phyloP scores from a whole-genome alignment of 2,329 filamentous ascomycete genomes.

The Tolypocladium album region DNA sequence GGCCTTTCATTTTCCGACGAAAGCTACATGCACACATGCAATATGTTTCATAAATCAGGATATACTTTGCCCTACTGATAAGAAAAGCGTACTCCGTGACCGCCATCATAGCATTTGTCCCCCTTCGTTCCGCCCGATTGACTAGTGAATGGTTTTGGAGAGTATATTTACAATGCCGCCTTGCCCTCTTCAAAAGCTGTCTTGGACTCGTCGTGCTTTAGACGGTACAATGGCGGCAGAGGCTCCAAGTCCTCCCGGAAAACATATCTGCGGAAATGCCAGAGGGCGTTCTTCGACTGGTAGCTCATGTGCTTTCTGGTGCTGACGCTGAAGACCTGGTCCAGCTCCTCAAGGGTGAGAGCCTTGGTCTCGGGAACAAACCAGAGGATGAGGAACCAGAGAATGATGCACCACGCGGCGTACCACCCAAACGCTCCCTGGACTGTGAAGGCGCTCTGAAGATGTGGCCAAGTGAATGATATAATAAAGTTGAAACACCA shows the following conservation, averaged over 20 bases:
- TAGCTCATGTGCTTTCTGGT: constrained; percentile 28
- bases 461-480: constrained; percentile 19
- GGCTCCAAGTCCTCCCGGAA: constrained; percentile 7
- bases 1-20: too few relatives aligned
- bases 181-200: neutral
- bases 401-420: constrained; percentile 33
- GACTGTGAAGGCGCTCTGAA: constrained; percentile 18
- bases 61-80: neutral
- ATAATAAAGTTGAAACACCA: constrained; percentile 14
- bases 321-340: constrained; percentile 35
- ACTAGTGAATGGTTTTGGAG: neutral
- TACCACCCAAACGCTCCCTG: constrained; percentile 31
- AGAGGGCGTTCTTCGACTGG: constrained; percentile 16
- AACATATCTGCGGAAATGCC: constrained; percentile 6
- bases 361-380: constrained; percentile 41
- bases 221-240: constrained; percentile 4
- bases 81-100: neutral
- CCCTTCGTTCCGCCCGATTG: neutral
- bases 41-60: neutral
- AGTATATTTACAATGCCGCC: neutral
- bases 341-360: constrained; percentile 37
- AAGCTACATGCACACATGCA: neutral
- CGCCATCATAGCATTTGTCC: neutral
- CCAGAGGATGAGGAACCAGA: constrained; percentile 35
- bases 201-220: neutral